phyloP scores from a whole-genome alignment of 176 grass and related monocot genomes.

The Cenchrus americanus region DNA sequence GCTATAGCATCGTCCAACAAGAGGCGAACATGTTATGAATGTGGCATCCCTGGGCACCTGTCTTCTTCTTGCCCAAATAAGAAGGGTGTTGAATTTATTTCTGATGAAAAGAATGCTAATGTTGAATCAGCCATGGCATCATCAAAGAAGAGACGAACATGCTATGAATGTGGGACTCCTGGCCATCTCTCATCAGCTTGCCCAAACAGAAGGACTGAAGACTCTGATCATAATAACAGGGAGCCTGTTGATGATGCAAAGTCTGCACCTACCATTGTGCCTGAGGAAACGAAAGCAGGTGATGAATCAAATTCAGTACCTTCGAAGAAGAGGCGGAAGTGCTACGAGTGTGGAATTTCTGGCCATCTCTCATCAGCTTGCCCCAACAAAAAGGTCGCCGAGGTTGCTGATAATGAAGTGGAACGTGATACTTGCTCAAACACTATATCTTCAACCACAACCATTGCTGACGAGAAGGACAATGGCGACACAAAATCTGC shows the following conservation, averaged over 20 bases:
- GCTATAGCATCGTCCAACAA: slow-evolving; percentile 56
- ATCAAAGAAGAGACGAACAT: slow-evolving; percentile 74
- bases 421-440: slow-evolving; percentile 36
- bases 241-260: slow-evolving; percentile 35
- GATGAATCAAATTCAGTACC: slow-evolving; percentile 47
- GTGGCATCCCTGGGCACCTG: slow-evolving; percentile 65
- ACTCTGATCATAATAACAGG: slow-evolving; percentile 32
- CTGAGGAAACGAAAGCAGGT: slow-evolving; percentile 14
- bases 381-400: slow-evolving; percentile 55
- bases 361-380: slow-evolving; percentile 78
- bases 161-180: slow-evolving; percentile 75
- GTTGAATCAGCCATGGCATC: slow-evolving; percentile 27
- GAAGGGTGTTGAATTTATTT: neutral
- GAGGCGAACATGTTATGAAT: slow-evolving; percentile 69
- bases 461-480: slow-evolving; percentile 14
- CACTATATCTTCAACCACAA: neutral
- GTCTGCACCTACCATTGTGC: slow-evolving; percentile 14
- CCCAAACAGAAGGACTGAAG: slow-evolving; percentile 54
- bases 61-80: slow-evolving; percentile 75
- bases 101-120: slow-evolving; percentile 32
- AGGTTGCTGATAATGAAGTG: neutral
- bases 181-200: slow-evolving; percentile 77
- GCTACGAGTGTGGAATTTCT: slow-evolving; percentile 67
- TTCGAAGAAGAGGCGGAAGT: slow-evolving; percentile 72
- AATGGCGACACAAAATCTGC: slow-evolving; percentile 33